These are phyloP conservation scores for Fonsecaea multimorphosa DNA, from an alignment of 2,329 filamentous ascomycete genomes.

Conservation along the genomic window DNA sequence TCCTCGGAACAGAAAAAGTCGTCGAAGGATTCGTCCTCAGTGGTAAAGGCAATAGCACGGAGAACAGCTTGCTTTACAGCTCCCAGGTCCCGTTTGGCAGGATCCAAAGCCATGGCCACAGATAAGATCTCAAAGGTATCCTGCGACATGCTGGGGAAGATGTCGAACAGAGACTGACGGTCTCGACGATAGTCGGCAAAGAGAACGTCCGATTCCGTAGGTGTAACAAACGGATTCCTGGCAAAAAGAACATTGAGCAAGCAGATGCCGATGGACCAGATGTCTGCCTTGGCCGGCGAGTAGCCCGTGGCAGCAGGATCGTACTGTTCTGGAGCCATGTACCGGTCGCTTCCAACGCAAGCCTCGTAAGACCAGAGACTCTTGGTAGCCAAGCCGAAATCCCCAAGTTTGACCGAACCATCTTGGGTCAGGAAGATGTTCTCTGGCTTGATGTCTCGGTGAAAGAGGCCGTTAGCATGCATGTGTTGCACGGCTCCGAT, in stretches of 20 bases:
- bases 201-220: slow-evolving; percentile 86
- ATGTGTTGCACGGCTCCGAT: slow-evolving; percentile 88
- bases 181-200: slow-evolving; percentile 93
- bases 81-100: slow-evolving; percentile 80
- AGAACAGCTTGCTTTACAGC: slow-evolving; percentile 78
- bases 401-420: slow-evolving; percentile 92
- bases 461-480: slow-evolving; percentile 88
- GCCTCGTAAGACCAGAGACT: slow-evolving; percentile 90
- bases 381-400: slow-evolving; percentile 90
- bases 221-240: slow-evolving; percentile 91
- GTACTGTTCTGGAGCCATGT: slow-evolving; percentile 99
- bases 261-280: slow-evolving; percentile 97
- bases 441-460: slow-evolving; percentile 98
- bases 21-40: slow-evolving; percentile 78
- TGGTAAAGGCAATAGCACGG: slow-evolving; percentile 88
- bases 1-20: slow-evolving; percentile 94
- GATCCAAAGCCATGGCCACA: slow-evolving; percentile 89
- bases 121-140: slow-evolving; percentile 95
- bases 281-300: slow-evolving; percentile 88
- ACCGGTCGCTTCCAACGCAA: slow-evolving; percentile 94
- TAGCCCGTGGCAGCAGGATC: slow-evolving; percentile 87
- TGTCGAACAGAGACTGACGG: slow-evolving; percentile 94
- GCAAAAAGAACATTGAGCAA: slow-evolving; percentile 96
- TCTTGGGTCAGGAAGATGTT: slow-evolving; percentile 93
- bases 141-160: slow-evolving; percentile 98